Evolutionary conservation across 2,329 filamentous ascomycete species (phyloP), one percentile per base, ranked within the genome.

Genomic region (Aschersonia sp.): DNA sequence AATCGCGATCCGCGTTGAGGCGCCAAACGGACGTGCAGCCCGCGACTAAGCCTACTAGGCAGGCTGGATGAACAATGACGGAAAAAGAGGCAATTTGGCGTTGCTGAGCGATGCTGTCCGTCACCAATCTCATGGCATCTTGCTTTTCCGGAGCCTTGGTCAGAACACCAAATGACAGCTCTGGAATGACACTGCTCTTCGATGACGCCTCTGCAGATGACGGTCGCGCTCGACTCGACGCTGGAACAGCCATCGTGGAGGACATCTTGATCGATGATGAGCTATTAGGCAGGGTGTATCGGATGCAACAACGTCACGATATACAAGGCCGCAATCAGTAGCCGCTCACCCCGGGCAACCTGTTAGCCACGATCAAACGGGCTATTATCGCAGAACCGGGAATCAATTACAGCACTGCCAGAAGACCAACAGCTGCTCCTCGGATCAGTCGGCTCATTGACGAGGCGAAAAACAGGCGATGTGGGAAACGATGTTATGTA

Each of bases 41-140:
- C 2, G 62, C 59, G 41, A 64, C 53, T 14, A 79, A 66, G 10
- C 67, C 59, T 5, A 70, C 62, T 1, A 80, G 55, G 43, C 69
- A 66, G 29, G 73, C 58, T 0, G 76, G 77, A 62, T 87, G 77
- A 57, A 75, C 76, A 52, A 87, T 71, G 50, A 92, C 66, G 50
- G 76, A 67, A 45, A 69, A 67, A 11, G 79, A 77, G 6, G 84
- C 79, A 5, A 74, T 63, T 61, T 87, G 81, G 47, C 84, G 81
- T 66, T 92, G 87, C 60, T 94, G 84, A 30, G 86, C 84, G 48
- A 94, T 79, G 53, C 81, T 86, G 66, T 92, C 86, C 47, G 85
- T 81, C 44, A 94, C 73, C 14, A 94, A 73, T 51, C 76, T 76
- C 47, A 94, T 70, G 10, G 82, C 83, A 48, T 78, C 73, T 52